Base-by-base conservation (phyloP, 306 rosid species). In the Cicer yamashitae region DNA sequence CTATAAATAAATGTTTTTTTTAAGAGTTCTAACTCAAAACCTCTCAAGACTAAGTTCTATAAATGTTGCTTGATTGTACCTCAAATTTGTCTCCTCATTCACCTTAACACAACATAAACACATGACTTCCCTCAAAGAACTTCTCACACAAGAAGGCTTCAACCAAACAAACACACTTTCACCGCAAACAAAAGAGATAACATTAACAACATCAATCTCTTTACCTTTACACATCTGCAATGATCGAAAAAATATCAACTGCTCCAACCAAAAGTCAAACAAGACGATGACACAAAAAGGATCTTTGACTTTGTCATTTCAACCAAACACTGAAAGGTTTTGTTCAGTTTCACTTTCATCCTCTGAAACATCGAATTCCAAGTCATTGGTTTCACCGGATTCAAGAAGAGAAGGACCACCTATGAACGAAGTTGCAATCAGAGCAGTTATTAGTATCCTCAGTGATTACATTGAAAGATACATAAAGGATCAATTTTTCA, bases 401-500 rank as follows among this genome's bases (percentile, higher is more conserved):
- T 70, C 92, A 17, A 84, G 78, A 78, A 74, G 44, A 4, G 83
- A 47, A 10, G 94, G 86, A 52, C 87, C 86, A 18, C 82, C 82
- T 7, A 73, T 93, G 77, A 89, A 85, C 57, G 91, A 81, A 78
- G 90, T 83, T 48, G 84, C 98, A 30, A 86, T 82, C 34, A 79
- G 81, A 77, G 92, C 97, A 47, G 89, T 89, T 76, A 79, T 91
- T 81, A 61, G 86, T 43, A 84, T 93, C 4, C 91, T 91, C 47
- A 78, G 91, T 53, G 96, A 94, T 6, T 89, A 89, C 40, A 74
- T 84, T 8, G 97, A 88, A 30, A 84, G 88, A 70, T 93, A 85
- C 45, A 52, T 77, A 44, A 84, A 85, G 22, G 92, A 93, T 45
- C 86, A 66, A 46, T 39, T 7, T 62, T 89, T 93, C 82, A 81